Conservation (phyloP, 805 yeast species). For the Ogataea paraovalis region DNA sequence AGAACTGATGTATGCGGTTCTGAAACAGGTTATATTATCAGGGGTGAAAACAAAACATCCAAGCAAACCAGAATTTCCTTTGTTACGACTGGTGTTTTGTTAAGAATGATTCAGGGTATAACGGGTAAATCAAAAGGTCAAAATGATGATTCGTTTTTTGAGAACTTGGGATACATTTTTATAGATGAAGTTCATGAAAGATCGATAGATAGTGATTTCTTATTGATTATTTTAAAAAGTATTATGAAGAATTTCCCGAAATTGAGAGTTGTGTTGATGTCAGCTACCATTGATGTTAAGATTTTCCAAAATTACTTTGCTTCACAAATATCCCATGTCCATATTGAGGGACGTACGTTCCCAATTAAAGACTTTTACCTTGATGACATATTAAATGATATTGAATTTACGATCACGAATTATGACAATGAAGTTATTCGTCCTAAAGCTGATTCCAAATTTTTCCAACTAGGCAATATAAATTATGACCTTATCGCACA, state of each 20-base stretch:
- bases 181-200: slow-evolving; percentile 98
- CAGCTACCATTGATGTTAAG: slow-evolving; percentile 82
- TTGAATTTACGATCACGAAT: slow-evolving; percentile 51
- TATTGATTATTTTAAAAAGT: slow-evolving; percentile 70
- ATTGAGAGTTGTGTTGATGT: slow-evolving; percentile 77
- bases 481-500: slow-evolving; percentile 69
- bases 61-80: slow-evolving; percentile 71
- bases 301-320: slow-evolving; percentile 66
- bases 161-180: slow-evolving; percentile 62
- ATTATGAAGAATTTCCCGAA: slow-evolving; percentile 47
- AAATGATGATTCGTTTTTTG: slow-evolving; percentile 38
- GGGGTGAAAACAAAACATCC: slow-evolving; percentile 78
- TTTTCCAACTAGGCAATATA: slow-evolving; percentile 62
- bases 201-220: slow-evolving; percentile 84
- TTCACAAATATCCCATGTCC: slow-evolving; percentile 53
- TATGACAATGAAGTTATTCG: slow-evolving; percentile 35
- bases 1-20: slow-evolving; percentile 59
- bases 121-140: slow-evolving; percentile 21
- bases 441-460: slow-evolving; percentile 64
- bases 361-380: slow-evolving; percentile 79
- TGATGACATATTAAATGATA: slow-evolving; percentile 55
- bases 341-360: slow-evolving; percentile 90
- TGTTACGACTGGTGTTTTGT: slow-evolving; percentile 88
- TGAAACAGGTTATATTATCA: slow-evolving; percentile 83
- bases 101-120: slow-evolving; percentile 72